Evolutionary conservation across 2,329 filamentous ascomycete genomes (phyloP).

Genomic region (Thielaviopsis punctulata): DNA sequence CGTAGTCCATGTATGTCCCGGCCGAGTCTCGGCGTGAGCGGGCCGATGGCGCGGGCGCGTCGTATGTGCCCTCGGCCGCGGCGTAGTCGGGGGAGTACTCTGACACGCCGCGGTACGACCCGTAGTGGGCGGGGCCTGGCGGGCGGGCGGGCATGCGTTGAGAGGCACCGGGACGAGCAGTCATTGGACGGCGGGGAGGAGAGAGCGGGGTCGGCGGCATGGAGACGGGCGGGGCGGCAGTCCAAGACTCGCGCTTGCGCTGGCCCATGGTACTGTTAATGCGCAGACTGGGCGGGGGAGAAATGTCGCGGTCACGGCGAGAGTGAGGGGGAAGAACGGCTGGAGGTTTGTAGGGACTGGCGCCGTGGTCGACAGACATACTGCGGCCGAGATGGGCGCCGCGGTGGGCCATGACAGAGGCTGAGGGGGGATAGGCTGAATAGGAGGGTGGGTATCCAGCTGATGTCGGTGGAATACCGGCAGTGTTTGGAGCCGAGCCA

Average conservation of each 20-base stretch:
- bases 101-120: background rate
- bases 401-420: background rate
- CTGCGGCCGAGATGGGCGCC: slow-evolving; percentile 2
- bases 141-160: background rate
- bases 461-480: background rate
- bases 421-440: background rate
- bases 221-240: background rate
- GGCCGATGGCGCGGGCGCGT: background rate
- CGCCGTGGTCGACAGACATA: slow-evolving; percentile 10
- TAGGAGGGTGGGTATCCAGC: slow-evolving; percentile 3
- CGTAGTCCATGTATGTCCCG: background rate
- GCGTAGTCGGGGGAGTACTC: slow-evolving; percentile 6
- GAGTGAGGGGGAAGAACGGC: background rate
- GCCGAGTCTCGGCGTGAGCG: slow-evolving; percentile 2
- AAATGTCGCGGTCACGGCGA: background rate
- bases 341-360: slow-evolving; percentile 3
- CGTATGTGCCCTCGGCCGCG: background rate
- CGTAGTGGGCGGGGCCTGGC: slow-evolving; percentile 1
- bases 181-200: slow-evolving; percentile 8
- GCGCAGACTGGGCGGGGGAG: slow-evolving; percentile 4
- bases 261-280: background rate
- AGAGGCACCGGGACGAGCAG: background rate
- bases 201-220: slow-evolving; percentile 10
- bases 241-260: slow-evolving; percentile 11
- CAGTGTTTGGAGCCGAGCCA: background rate